A percentile compares a stretch with the other conserved stretches of the same genome.
Evolutionary conservation across 1,284 basidiomycete genomes (phyloP).

Genomic region (Apiotrichum gracile): DNA sequence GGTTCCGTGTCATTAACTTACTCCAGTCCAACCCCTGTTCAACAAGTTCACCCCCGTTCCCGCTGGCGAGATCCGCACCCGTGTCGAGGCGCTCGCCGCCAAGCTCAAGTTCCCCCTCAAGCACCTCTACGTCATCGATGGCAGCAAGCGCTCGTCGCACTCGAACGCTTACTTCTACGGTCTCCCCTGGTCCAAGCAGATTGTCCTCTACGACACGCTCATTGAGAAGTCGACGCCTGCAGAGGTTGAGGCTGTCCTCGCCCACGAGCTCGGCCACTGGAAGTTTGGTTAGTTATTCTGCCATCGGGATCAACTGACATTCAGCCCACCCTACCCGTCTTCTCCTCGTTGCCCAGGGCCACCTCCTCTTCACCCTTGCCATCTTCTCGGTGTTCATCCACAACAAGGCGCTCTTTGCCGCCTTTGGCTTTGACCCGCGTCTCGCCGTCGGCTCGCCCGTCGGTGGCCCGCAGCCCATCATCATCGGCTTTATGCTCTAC

Average conservation of each 20-base stretch:
- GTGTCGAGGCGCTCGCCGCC: constrained; percentile 67
- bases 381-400: constrained; percentile 89
- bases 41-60: constrained; percentile 89
- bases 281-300: constrained; percentile 51
- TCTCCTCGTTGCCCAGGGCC: constrained; percentile 74
- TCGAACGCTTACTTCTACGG: constrained; percentile 95
- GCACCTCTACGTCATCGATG: constrained; percentile 94
- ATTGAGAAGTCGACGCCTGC: constrained; percentile 82
- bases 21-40: constrained; percentile 76
- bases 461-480: constrained; percentile 60
- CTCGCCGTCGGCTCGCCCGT: constrained; percentile 53
- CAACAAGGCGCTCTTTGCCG: constrained; percentile 71
- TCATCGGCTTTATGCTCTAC: constrained; percentile 84
- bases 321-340: constrained; percentile 76
- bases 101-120: constrained; percentile 89
- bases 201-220: constrained; percentile 95
- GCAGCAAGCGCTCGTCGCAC: constrained; percentile 88
- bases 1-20: background rate
- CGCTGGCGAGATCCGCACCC: constrained; percentile 62
- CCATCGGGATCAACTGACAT: background rate
- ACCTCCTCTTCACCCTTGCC: constrained; percentile 78
- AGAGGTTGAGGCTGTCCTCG: constrained; percentile 78
- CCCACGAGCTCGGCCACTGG: constrained; percentile 97
- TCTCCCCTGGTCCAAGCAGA: constrained; percentile 90
- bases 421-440: constrained; percentile 75